Evolutionary conservation across 2,329 filamentous ascomycete genomes (phyloP).

Genomic region (Dothiorella sarmentorum): DNA sequence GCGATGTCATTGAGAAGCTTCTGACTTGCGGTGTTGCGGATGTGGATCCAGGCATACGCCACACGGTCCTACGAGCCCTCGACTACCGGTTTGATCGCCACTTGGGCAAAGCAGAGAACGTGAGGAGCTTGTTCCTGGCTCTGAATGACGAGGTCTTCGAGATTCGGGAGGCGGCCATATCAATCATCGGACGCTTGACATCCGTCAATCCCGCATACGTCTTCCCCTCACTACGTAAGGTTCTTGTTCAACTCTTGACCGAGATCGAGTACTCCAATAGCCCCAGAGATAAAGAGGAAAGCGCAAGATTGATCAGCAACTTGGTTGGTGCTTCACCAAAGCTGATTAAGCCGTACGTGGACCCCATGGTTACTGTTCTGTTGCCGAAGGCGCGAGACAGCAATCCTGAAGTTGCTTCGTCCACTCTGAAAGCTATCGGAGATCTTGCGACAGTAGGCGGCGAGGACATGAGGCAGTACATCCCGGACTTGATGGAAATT

Average conservation of each 20-base stretch:
- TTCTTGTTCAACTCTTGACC: slow-evolving; percentile 91
- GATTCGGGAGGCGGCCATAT: slow-evolving; percentile 91
- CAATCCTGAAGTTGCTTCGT: slow-evolving; percentile 85
- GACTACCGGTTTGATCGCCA: slow-evolving; percentile 94
- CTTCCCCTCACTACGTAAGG: slow-evolving; percentile 90
- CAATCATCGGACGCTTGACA: slow-evolving; percentile 91
- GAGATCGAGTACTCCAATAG: slow-evolving; percentile 96
- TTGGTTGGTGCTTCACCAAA: slow-evolving; percentile 90
- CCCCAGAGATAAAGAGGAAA: slow-evolving; percentile 91
- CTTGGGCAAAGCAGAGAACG: slow-evolving; percentile 95
- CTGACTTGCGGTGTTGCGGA: slow-evolving; percentile 94
- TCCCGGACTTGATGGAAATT: slow-evolving; percentile 88
- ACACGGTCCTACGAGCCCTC: slow-evolving; percentile 82
- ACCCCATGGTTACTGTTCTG: slow-evolving; percentile 93
- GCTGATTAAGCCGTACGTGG: slow-evolving; percentile 93
- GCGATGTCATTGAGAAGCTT: slow-evolving; percentile 95
- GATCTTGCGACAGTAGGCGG: slow-evolving; percentile 92
- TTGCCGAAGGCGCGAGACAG: slow-evolving; percentile 85
- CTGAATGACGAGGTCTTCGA: slow-evolving; percentile 92
- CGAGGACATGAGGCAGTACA: slow-evolving; percentile 88
- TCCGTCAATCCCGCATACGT: slow-evolving; percentile 94
- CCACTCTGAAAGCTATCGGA: slow-evolving; percentile 91
- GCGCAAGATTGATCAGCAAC: slow-evolving; percentile 85
- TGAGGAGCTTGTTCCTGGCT: slow-evolving; percentile 89
- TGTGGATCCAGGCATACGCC: slow-evolving; percentile 78